Evolutionary conservation across 192 early-diverging fungal species (phyloP), one percentile per base, ranked within the genome.

Genomic region (Dispira simplex): DNA sequence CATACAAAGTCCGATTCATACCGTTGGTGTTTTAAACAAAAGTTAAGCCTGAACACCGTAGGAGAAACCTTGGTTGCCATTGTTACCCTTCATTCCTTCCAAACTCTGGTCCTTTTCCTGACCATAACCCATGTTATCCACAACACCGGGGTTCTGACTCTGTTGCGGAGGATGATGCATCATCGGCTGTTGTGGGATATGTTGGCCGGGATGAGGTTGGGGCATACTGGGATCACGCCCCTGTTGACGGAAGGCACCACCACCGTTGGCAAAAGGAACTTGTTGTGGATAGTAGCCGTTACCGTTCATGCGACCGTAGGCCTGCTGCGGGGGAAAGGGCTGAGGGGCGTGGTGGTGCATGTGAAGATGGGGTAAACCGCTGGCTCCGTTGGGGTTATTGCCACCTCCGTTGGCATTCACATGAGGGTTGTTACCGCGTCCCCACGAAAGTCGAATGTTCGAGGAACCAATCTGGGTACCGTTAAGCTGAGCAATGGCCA

Each of bases 401-500:
- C 18, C 18, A 51, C 21, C 18, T 16, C 48, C 48, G 48, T 51
- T 51, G 48, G 57, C 11, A 39, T 39, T 39, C 32, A 39, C 32
- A 39, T 71, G 68, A 44, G 68, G 62, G 46, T 69, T 67, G 64
- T 77, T 68, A 23, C 71, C 72, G 18, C 83, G 79, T 45, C 87
- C 87, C 87, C 87, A 90, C 49, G 84, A 85, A 46, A 88, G 67
- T 23, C 85, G 79, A 27, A 88, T 77, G 49, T 80, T 77, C 14
- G 81, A 80, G 13, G 81, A 81, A 48, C 91, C 92, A 63, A 98
- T 85, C 58, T 83, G 75, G 69, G 85, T 85, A 21, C 91, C 90
- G 70, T 94, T 89, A 83, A 98, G 86, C 63, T 90, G 82, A 54
- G 81, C 77, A 67, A 98, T 92, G 13, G 96, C 93, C 66, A 83